Conservation (phyloP, 2,329 filamentous ascomycete species). For the Coleophoma eucalyptorum region DNA sequence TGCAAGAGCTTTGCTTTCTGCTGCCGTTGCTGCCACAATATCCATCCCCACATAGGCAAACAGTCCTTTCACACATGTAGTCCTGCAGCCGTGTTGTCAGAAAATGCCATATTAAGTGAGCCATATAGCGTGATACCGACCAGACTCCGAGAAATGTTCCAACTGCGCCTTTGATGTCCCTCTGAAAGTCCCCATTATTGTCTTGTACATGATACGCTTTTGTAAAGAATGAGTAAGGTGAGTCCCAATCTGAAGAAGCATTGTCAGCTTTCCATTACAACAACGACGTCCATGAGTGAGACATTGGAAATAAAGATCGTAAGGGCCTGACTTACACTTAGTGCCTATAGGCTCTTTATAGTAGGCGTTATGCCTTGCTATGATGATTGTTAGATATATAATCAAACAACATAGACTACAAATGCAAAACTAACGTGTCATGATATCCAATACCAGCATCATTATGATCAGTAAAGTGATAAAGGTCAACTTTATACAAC, state of each 20-base stretch:
- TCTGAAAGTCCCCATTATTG: slow-evolving; percentile 23
- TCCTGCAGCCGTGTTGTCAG: slow-evolving; percentile 18
- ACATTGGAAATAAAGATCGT: too few relatives aligned
- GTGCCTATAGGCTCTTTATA: slow-evolving; percentile 30
- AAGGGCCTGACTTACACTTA: slow-evolving; percentile 24
- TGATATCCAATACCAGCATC: slow-evolving; percentile 33
- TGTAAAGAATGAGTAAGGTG: slow-evolving; percentile 35
- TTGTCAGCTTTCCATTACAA: background rate
- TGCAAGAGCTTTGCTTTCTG: slow-evolving; percentile 30
- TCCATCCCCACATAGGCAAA: slow-evolving; percentile 36
- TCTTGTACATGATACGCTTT: slow-evolving; percentile 27
- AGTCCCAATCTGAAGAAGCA: slow-evolving; percentile 25
- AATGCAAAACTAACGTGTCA: slow-evolving; percentile 27
- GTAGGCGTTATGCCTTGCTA: slow-evolving; percentile 32
- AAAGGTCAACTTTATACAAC: slow-evolving; percentile 32
- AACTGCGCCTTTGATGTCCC: slow-evolving; percentile 27
- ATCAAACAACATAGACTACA: background rate
- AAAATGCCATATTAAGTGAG: too few relatives aligned
- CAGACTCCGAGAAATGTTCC: slow-evolving; percentile 35
- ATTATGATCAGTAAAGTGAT: slow-evolving; percentile 32
- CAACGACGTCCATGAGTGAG: too few relatives aligned
- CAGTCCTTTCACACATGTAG: slow-evolving; percentile 31
- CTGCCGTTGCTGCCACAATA: slow-evolving; percentile 33
- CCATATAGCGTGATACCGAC: slow-evolving; percentile 16
- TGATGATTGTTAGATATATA: background rate